Evolutionary conservation across 2,329 filamentous ascomycete species (phyloP), one percentile per base, ranked within the genome.

Genomic region (Colletotrichum coccodes): DNA sequence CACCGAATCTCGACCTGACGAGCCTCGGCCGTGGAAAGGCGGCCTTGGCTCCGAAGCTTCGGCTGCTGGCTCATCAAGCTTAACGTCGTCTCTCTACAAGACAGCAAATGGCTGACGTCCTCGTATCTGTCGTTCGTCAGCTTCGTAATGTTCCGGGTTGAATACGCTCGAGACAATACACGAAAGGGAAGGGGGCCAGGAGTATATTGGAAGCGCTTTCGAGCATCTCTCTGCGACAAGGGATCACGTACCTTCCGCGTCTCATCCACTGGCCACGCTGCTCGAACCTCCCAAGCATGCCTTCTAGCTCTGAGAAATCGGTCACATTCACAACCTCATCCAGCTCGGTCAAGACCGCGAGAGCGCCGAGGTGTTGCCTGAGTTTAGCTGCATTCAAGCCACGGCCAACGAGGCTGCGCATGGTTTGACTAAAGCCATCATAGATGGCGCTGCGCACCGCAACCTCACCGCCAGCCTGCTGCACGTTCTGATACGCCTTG

Each of bases 71-170:
- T 91, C 21, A 99, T 83, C 56, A 94, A 89, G 71, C 92, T 94
- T 75, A 97, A 90, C 0, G 94, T 87, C 0, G 94, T 96, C 73
- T 94, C 92, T 71, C 95, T 90, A 73, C 91, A 95, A 1, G 93
- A 95, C 21, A 98, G 79, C 26, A 98, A 90, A 61, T 93, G 89
- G 66, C 91, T 91, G 61, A 97, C 89, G 75, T 97, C 93, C 60
- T 91, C 88, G 70, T 92, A 93, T 68, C 91, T 92, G 77, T 6
- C 26, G 3, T 40, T 16, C 14, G n/a, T 67, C 56, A 52, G 63
- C 7, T 16, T 46, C 26, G 6, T n/a, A 23, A n/a, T n/a, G 18
- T 2, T 14, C 12, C 16, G 3, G 40, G 12, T 16, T 11, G 8
- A 16, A 14, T 28, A 44, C 30, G 4, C 6, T 21, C 3, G 7